Evolutionary conservation across 805 yeast genomes (phyloP).

Genomic region (Danielozyma ontarioensis): DNA sequence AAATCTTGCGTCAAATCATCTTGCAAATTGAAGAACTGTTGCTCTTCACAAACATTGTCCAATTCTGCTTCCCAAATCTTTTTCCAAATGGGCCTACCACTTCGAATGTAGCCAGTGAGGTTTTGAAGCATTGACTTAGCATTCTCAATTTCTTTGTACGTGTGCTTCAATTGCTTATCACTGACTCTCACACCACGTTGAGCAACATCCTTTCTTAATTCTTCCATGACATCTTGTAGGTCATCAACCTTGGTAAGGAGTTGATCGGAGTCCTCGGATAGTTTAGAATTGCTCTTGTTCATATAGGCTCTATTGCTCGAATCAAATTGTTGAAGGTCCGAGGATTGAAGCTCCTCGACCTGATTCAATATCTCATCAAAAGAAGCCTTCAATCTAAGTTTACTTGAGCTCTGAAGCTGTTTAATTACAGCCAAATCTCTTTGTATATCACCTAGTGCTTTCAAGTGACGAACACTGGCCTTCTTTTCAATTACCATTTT

Average conservation of each 20-base stretch:
- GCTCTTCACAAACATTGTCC: constrained; percentile 88
- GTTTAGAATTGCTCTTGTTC: constrained; percentile 65
- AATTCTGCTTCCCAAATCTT: constrained; percentile 88
- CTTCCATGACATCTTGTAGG: constrained; percentile 86
- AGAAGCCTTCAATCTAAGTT: constrained; percentile 34
- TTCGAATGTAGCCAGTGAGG: constrained; percentile 56
- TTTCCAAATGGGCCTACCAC: constrained; percentile 83
- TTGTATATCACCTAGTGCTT: constrained; percentile 42
- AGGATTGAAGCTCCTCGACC: constrained; percentile 47
- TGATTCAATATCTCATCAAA: constrained; percentile 41
- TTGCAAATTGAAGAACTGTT: constrained; percentile 84
- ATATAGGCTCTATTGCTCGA: constrained; percentile 53
- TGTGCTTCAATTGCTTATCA: constrained; percentile 61
- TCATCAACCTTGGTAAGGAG: constrained; percentile 82
- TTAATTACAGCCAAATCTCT: constrained; percentile 56
- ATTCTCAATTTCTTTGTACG: constrained; percentile 56
- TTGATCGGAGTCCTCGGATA: constrained; percentile 72
- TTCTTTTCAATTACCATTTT: constrained; percentile 1
- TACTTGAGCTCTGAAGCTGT: constrained; percentile 48
- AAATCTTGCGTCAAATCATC: constrained; percentile 79
- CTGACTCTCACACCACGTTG: constrained; percentile 83
- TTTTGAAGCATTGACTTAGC: constrained; percentile 50
- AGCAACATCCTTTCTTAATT: constrained; percentile 84
- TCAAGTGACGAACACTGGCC: constrained; percentile 5
- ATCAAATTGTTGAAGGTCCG: constrained; percentile 34